phyloP scores from a whole-genome alignment of 2,329 filamentous ascomycete species.

The Talaromyces sp. region DNA sequence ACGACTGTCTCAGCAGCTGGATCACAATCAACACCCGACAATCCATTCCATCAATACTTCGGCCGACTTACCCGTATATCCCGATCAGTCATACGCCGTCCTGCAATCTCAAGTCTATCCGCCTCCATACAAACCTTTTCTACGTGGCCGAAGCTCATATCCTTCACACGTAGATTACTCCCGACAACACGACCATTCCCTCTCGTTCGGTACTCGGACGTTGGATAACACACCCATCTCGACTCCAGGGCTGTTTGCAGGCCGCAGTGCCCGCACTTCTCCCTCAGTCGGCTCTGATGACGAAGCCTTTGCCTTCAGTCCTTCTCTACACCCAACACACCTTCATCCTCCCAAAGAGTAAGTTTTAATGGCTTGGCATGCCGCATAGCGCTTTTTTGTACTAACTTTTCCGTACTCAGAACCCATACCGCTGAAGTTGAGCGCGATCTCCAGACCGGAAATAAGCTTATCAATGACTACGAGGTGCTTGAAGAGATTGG shows the following conservation, averaged over 20 bases:
- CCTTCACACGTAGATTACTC: constrained; percentile 30
- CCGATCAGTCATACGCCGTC: constrained; percentile 45
- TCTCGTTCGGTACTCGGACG: constrained; percentile 31
- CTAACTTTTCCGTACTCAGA: constrained; percentile 37
- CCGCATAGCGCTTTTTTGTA: constrained; percentile 12
- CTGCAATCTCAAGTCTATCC: constrained; percentile 42
- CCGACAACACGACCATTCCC: constrained; percentile 11
- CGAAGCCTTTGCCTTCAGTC: constrained; percentile 45
- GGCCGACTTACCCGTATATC: constrained; percentile 41
- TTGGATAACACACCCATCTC: constrained; percentile 45
- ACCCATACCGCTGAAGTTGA: constrained; percentile 91
- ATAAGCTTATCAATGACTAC: constrained; percentile 97
- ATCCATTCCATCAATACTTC: constrained; percentile 18
- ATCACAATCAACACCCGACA: constrained; percentile 8
- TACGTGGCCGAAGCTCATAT: constrained; percentile 42
- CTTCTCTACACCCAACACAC: constrained; percentile 67
- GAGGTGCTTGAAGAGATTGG: constrained; percentile 96
- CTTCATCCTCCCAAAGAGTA: constrained; percentile 72
- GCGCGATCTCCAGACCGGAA: constrained; percentile 79
- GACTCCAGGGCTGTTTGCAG: constrained; percentile 43
- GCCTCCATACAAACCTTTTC: constrained; percentile 29
- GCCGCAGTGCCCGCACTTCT: constrained; percentile 27
- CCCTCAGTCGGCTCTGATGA: constrained; percentile 33
- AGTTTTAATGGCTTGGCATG: constrained; percentile 28
- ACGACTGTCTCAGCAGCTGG: constrained; percentile 25